phyloP scores from a whole-genome alignment of 2,329 filamentous ascomycete genomes.

The Aspergillus sp. region DNA sequence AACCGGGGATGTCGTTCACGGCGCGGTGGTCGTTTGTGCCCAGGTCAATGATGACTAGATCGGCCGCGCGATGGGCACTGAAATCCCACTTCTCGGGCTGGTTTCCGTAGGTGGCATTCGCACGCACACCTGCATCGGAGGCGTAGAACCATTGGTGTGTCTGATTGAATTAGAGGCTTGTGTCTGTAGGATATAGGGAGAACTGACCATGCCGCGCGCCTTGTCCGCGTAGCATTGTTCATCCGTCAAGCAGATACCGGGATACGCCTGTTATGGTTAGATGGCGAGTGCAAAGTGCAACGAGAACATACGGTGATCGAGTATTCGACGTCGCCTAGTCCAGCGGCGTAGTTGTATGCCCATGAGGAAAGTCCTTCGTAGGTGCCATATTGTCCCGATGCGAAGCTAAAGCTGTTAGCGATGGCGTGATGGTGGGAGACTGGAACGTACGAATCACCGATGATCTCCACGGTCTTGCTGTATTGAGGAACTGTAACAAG shows the following conservation, averaged over 20 bases:
- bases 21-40: slow-evolving; percentile 51
- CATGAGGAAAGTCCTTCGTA: slow-evolving; percentile 62
- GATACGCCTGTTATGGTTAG: slow-evolving; percentile 43
- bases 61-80: slow-evolving; percentile 32
- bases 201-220: slow-evolving; percentile 45
- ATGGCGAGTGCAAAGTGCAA: too few species aligned
- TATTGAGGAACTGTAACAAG: slow-evolving; percentile 49
- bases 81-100: slow-evolving; percentile 34
- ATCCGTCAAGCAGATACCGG: slow-evolving; percentile 60
- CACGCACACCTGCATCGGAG: slow-evolving; percentile 56
- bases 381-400: slow-evolving; percentile 59
- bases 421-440: slow-evolving; percentile 31
- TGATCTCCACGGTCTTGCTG: slow-evolving; percentile 45
- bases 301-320: slow-evolving; percentile 49
- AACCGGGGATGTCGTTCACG: slow-evolving; percentile 43
- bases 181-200: background rate
- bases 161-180: slow-evolving; percentile 18
- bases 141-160: slow-evolving; percentile 61
- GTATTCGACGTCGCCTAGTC: slow-evolving; percentile 61
- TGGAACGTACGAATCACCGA: slow-evolving; percentile 43
- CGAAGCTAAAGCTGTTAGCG: slow-evolving; percentile 54
- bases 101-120: slow-evolving; percentile 44
- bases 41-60: slow-evolving; percentile 50
- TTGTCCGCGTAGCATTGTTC: slow-evolving; percentile 59
- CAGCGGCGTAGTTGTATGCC: slow-evolving; percentile 57